phyloP scores from a whole-genome alignment of 2,329 filamentous ascomycete species.

The Alternaria postmessia region DNA sequence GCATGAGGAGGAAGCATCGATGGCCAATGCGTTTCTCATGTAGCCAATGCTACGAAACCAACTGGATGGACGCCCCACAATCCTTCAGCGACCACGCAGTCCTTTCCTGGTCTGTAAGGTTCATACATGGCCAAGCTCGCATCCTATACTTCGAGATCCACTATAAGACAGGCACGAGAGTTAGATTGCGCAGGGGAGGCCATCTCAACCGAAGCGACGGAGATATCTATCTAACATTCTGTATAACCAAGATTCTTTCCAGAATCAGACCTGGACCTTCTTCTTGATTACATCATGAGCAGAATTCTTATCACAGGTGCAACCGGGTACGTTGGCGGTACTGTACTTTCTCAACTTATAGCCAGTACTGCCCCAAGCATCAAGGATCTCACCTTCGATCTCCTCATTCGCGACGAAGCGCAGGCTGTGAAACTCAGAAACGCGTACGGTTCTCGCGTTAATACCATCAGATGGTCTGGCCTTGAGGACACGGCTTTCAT shows the following conservation, averaged over 20 bases:
- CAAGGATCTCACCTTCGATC: conserved; percentile 16
- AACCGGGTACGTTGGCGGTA: conserved; percentile 27
- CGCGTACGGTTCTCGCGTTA: conserved; percentile 17
- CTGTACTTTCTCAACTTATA: conserved; percentile 23
- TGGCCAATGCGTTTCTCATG: not conserved
- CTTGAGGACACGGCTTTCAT: conserved; percentile 20
- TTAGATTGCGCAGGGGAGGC: not conserved
- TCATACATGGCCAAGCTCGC: not conserved
- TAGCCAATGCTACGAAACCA: not conserved
- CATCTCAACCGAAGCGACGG: not conserved
- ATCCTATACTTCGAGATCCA: not conserved
- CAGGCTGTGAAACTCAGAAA: conserved; percentile 15
- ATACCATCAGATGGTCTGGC: conserved; percentile 20
- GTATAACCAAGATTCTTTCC: not conserved
- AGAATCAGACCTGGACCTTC: not conserved
- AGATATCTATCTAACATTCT: not conserved
- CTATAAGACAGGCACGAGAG: not conserved
- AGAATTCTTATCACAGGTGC: conserved; percentile 26
- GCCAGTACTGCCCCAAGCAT: conserved; percentile 11
- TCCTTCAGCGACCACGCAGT: not conserved
- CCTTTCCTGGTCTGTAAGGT: not conserved
- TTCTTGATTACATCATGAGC: conserved; percentile 11
- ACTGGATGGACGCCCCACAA: not conserved
- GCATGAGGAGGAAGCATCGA: not conserved
- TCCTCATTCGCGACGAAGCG: conserved; percentile 20